Conservation (phyloP, 2,329 filamentous ascomycete species). For the Pseudogymnoascus sp. region DNA sequence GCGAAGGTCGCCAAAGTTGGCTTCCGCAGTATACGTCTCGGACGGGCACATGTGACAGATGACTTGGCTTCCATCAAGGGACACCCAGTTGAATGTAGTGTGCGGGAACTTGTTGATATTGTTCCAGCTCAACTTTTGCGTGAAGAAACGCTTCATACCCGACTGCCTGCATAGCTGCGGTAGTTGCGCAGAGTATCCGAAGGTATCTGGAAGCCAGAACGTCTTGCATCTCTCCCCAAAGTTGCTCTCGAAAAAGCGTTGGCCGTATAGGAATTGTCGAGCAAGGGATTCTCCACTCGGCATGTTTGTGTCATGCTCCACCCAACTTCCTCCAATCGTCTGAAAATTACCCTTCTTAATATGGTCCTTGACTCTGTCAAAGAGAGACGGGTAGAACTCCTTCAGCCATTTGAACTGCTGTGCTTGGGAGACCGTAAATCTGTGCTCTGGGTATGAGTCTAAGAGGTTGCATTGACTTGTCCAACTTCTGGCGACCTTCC, state of each 20-base stretch:
- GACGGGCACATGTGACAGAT: conserved; percentile 95
- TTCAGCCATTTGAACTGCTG: conserved; percentile 99
- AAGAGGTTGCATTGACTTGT: conserved; percentile 93
- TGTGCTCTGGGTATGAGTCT: conserved; percentile 88
- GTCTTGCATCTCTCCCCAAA: conserved; percentile 85
- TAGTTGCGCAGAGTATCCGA: conserved; percentile 91
- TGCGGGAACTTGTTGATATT: conserved; percentile 99
- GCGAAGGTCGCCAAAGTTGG: conserved; percentile 89
- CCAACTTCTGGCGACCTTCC: conserved; percentile 93
- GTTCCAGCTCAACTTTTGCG: conserved; percentile 98
- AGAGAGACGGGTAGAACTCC: conserved; percentile 76
- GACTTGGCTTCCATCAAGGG: conserved; percentile 90
- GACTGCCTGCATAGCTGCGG: conserved; percentile 88
- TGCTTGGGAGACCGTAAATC: conserved; percentile 86
- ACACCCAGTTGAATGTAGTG: conserved; percentile 98
- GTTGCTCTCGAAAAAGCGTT: conserved; percentile 86
- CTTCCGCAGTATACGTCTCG: conserved; percentile 91
- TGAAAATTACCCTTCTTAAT: conserved; percentile 87
- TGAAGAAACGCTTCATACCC: conserved; percentile 96
- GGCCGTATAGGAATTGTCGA: conserved; percentile 90
- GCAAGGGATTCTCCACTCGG: conserved; percentile 91
- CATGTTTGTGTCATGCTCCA: conserved; percentile 97
- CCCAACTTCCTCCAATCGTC: conserved; percentile 95
- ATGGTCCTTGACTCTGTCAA: conserved; percentile 83
- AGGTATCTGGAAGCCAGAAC: conserved; percentile 97